A percentile compares a stretch with the other conserved stretches of the same genome.
Conservation (phyloP, 2,329 filamentous ascomycete species). For the Aspergillus udagawae region DNA sequence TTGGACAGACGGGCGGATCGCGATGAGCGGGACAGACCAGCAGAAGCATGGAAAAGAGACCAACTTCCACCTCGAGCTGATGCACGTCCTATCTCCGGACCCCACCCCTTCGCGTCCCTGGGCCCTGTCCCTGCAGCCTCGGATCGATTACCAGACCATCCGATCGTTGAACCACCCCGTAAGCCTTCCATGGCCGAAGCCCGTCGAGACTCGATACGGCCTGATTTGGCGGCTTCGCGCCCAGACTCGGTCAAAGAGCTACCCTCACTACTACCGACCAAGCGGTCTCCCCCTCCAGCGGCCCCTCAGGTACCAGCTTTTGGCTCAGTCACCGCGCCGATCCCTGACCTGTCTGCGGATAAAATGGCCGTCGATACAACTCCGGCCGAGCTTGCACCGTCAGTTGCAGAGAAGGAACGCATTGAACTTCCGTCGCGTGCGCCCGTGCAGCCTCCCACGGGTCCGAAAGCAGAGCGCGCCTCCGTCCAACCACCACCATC, state of each 20-base stretch:
- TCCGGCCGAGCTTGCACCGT: slow-evolving; percentile 1
- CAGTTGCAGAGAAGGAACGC: slow-evolving; percentile 22
- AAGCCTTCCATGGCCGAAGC: slow-evolving; percentile 24
- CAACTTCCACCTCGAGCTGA: slow-evolving; percentile 32
- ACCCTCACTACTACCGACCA: slow-evolving; percentile 18
- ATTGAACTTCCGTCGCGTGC: slow-evolving; percentile 16
- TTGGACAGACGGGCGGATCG: slow-evolving; percentile 29
- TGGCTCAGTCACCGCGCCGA: slow-evolving; percentile 33
- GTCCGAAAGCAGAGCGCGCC: slow-evolving; percentile 40
- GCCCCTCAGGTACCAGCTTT: slow-evolving; percentile 43
- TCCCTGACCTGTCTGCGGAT: slow-evolving; percentile 17
- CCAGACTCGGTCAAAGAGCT: slow-evolving; percentile 26
- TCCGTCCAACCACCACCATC: slow-evolving; percentile 17
- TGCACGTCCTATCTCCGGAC: slow-evolving; percentile 19
- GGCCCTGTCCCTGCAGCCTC: slow-evolving; percentile 11
- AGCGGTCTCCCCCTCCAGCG: slow-evolving; percentile 36
- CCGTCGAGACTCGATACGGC: slow-evolving; percentile 30
- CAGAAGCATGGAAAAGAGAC: slow-evolving; percentile 39
- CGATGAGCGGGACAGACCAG: slow-evolving; percentile 29
- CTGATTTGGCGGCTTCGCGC: slow-evolving; percentile 22
- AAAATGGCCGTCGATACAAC: slow-evolving; percentile 17
- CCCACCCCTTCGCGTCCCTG: slow-evolving; percentile 6
- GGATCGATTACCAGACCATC: slow-evolving; percentile 25
- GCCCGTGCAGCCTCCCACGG: slow-evolving; percentile 38
- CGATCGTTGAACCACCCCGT: slow-evolving; percentile 19